A percentile compares a stretch with the other conserved stretches of the same genome.
phyloP scores from a whole-genome alignment of 331 rosid genomes.

The Phaseolus coccineus region DNA sequence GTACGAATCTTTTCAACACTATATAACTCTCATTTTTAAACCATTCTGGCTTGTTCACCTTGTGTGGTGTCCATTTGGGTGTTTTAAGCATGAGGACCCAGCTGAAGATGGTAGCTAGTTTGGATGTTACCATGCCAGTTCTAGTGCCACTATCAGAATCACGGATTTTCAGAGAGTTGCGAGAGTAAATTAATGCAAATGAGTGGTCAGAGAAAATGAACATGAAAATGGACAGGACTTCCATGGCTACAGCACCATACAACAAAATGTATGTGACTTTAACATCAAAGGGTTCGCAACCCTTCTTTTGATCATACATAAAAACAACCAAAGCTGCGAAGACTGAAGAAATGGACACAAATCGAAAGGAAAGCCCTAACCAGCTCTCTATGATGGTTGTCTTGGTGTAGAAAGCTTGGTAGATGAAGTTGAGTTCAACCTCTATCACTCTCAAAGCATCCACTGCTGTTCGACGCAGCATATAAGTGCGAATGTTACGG shows the following conservation, averaged over 20 bases:
- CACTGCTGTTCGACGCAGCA: background rate
- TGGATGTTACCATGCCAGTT: background rate
- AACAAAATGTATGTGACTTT: conserved; percentile 39
- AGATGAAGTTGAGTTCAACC: conserved; percentile 60
- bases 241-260: conserved; percentile 38
- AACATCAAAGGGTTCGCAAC: conserved; percentile 2
- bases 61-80: background rate
- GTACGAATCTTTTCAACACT: background rate
- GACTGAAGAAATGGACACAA: background rate
- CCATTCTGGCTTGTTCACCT: background rate
- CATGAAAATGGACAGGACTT: background rate
- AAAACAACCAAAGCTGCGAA: conserved; percentile 31
- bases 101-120: background rate
- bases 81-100: background rate
- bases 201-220: conserved; percentile 35
- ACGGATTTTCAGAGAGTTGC: rapidly evolving
- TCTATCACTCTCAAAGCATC: conserved; percentile 48
- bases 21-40: background rate
- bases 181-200: background rate
- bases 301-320: background rate
- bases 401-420: conserved; percentile 65
- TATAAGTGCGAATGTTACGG: conserved; percentile 41
- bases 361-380: conserved; percentile 23
- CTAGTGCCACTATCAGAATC: background rate
- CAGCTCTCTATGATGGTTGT: conserved; percentile 7